Percentiles rank a stretch among this genome's conserved stretches.
Evolutionary conservation across 2,329 filamentous ascomycete genomes (phyloP).

Genomic region (Cladosporium colombiae): DNA sequence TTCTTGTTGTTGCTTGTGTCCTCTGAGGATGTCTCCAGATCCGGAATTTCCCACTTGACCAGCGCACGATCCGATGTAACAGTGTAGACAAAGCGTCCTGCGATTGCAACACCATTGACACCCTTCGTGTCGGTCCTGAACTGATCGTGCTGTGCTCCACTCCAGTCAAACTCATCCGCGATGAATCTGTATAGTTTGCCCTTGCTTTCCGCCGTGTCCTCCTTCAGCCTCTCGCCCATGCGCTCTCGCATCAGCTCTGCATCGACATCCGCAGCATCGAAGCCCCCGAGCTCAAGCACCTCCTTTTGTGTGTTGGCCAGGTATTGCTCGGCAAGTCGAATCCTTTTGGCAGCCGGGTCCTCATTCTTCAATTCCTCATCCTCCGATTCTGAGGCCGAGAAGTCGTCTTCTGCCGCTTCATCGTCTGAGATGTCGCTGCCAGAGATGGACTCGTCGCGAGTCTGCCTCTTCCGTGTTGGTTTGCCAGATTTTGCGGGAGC

Average conservation of each 20-base stretch:
- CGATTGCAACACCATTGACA: conserved; percentile 77
- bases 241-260: conserved; percentile 76
- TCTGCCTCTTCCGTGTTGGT: conserved; percentile 45
- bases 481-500: conserved; percentile 51
- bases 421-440: conserved; percentile 76
- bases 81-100: conserved; percentile 81
- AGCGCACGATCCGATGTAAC: conserved; percentile 81
- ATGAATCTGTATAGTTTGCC: conserved; percentile 84
- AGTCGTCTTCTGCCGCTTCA: conserved; percentile 45
- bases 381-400: conserved; percentile 49
- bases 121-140: conserved; percentile 77
- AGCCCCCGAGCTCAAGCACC: conserved; percentile 71
- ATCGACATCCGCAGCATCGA: conserved; percentile 93
- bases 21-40: conserved; percentile 32
- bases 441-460: conserved; percentile 79
- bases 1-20: conserved; percentile 35
- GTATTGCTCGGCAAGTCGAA: conserved; percentile 88
- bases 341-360: conserved; percentile 82
- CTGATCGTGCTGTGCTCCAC: conserved; percentile 65
- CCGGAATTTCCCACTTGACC: conserved; percentile 85
- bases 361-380: conserved; percentile 76
- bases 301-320: conserved; percentile 85
- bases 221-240: conserved; percentile 71
- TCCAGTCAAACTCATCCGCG: conserved; percentile 70
- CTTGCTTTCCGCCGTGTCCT: conserved; percentile 90